Evolutionary conservation across 768 basidiomycete species (phyloP).

Genomic region (Mycena leptocephala): DNA sequence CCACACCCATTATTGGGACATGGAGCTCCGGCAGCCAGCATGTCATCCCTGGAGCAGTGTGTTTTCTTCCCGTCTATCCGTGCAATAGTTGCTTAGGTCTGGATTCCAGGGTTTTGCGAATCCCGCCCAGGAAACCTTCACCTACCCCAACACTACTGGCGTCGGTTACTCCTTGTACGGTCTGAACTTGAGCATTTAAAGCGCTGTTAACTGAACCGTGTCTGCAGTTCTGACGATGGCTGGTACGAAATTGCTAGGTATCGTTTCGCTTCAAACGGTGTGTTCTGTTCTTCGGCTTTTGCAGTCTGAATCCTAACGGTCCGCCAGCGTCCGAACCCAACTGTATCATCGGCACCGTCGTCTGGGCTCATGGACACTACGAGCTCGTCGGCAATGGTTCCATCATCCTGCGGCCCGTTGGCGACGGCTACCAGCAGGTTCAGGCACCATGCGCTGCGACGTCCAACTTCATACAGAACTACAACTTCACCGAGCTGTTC

Average conservation of each 20-base stretch:
- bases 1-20: conserved; percentile 82
- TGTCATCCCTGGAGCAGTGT: conserved; percentile 87
- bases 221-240: conserved; percentile 74
- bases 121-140: conserved; percentile 87
- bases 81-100: conserved; percentile 13
- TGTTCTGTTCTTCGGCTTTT: conserved; percentile 33
- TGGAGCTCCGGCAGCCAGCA: conserved; percentile 88
- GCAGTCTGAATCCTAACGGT: conserved; percentile 4
- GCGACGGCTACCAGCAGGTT: conserved; percentile 94
- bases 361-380: conserved; percentile 93
- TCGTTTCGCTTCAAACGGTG: conserved; percentile 91
- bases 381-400: conserved; percentile 82
- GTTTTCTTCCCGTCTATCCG: conserved; percentile 50
- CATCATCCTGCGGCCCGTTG: conserved; percentile 79
- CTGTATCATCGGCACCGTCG: conserved; percentile 91
- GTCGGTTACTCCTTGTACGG: conserved; percentile 93
- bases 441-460: conserved; percentile 94
- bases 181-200: background rate
- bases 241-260: conserved; percentile 95
- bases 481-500: conserved; percentile 84
- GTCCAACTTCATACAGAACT: conserved; percentile 90
- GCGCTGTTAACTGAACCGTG: conserved; percentile 19
- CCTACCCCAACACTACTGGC: conserved; percentile 89
- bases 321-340: conserved; percentile 81
- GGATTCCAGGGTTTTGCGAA: conserved; percentile 82